Base-by-base conservation (phyloP, 768 basidiomycete genomes). In the Gloeopeniophorella convolvens region DNA sequence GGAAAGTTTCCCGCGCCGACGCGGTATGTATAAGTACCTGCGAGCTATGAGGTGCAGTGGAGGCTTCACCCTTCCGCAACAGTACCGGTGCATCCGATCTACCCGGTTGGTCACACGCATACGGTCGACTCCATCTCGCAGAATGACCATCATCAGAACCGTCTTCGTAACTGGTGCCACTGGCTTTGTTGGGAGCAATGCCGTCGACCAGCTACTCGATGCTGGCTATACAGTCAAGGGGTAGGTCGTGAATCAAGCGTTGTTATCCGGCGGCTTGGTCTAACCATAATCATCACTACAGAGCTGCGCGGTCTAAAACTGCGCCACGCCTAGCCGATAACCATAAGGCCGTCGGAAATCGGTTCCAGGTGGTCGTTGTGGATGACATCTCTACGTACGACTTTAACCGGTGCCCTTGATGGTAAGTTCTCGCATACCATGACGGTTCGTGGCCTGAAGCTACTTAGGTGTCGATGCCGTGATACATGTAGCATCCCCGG, bases 171-270 rank as follows among this genome's bases (percentile, higher is more conserved):
- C 72, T 18, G 72, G 73, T 13, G 69, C 67, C 15, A 68, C 72
- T 20, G 70, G 73, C 20, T 74, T 57, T 44, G 31, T 59, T 18
- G 60, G 58, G 8, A 30, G 53, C 3, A 55, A 60, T 21, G 49
- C 61, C 16, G 51, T 51, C 15, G 7, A 42, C 27, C 62, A 69
- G 33, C 64, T 76, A 4, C 60, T 77, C 21, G 58, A 70, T 21
- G 62, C 62, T 21, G 78, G 78, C 2, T 75, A 72, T 56, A 65
- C 62, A 8, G 78, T 80, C 31, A 64, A 71, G 57, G 79, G 73
- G n/a, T n/a, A n/a, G n/a, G n/a, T n/a, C n/a, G 71, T 62, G 34
- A 30, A 50, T 23, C 6, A 13, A 2, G 28, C 20, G 13, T 16
- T 12, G 16, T 12, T 36, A 26, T 1, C 40, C 40, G 9, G 5